phyloP scores from a whole-genome alignment of 441 rosid genomes.

The Pelargonium exstipulatum region DNA sequence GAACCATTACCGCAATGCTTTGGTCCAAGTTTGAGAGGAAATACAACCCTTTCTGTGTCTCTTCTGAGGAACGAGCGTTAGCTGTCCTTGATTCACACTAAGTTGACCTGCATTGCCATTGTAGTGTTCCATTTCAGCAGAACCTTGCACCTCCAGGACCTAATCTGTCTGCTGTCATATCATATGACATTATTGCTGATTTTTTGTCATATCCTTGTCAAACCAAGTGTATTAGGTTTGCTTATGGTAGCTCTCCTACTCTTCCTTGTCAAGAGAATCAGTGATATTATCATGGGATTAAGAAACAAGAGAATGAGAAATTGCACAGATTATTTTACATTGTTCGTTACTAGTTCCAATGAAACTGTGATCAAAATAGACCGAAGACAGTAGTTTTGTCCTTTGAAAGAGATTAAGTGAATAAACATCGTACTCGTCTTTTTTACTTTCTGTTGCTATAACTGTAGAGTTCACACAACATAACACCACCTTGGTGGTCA shows the following conservation, averaged over 20 bases:
- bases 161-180: slow-evolving; percentile 12
- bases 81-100: slow-evolving; percentile 38
- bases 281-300: no score
- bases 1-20: slow-evolving; percentile 64
- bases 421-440: not conserved
- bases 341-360: no score
- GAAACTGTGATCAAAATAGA: no score
- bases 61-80: slow-evolving; percentile 45
- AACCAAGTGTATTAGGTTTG: not conserved
- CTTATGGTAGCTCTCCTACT: not conserved
- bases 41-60: slow-evolving; percentile 55
- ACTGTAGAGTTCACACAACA: not conserved
- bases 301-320: no score
- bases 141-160: slow-evolving; percentile 42
- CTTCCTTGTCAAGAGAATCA: not conserved
- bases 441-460: not conserved
- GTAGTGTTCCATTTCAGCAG: slow-evolving; percentile 32
- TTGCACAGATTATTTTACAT: no score
- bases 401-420: no score
- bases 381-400: no score
- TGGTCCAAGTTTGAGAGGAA: slow-evolving; percentile 83
- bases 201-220: not conserved
- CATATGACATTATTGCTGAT: not conserved
- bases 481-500: not conserved
- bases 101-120: slow-evolving; percentile 35